Evolutionary conservation across 257 asterid species (phyloP).

Genomic region (Orobanche coerulescens): DNA sequence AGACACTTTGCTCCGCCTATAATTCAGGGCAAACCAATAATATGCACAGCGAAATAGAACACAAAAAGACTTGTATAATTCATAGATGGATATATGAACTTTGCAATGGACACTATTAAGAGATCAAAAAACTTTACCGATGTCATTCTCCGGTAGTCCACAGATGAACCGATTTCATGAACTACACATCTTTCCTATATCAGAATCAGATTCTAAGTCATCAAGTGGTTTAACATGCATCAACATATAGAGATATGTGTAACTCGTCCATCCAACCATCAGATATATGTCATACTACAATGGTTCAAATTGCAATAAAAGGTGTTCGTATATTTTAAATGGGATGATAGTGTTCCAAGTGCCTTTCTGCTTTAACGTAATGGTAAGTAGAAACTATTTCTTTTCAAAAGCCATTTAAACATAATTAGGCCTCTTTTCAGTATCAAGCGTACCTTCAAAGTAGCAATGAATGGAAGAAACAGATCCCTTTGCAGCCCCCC

Average conservation of each 20-base stretch:
- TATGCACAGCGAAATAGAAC: neutral
- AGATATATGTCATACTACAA: too few relatives aligned
- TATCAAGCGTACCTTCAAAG: conserved; percentile 67
- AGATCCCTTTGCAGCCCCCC: conserved; percentile 91
- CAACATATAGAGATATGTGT: too few relatives aligned
- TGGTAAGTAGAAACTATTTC: too few relatives aligned
- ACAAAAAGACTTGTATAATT: too few relatives aligned
- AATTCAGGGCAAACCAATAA: conserved; percentile 21
- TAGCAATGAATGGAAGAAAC: conserved; percentile 78
- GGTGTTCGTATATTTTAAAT: too few relatives aligned
- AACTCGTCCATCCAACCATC: too few relatives aligned
- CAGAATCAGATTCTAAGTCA: neutral
- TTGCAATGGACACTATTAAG: neutral
- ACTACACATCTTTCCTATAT: conserved; percentile 80
- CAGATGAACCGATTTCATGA: conserved; percentile 79
- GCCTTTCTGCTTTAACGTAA: too few relatives aligned
- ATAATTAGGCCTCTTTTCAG: too few relatives aligned
- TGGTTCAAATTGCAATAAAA: too few relatives aligned
- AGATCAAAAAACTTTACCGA: conserved; percentile 43
- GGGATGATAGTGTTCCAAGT: too few relatives aligned
- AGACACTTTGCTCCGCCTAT: conserved; percentile 77
- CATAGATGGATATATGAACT: conserved; percentile 3
- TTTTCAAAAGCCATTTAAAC: too few relatives aligned
- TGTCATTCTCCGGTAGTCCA: conserved; percentile 82
- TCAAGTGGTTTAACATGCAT: neutral